These are phyloP conservation scores for Dryas integrifolia DNA, from an alignment of 331 rosid genomes.

Conservation along the genomic window DNA sequence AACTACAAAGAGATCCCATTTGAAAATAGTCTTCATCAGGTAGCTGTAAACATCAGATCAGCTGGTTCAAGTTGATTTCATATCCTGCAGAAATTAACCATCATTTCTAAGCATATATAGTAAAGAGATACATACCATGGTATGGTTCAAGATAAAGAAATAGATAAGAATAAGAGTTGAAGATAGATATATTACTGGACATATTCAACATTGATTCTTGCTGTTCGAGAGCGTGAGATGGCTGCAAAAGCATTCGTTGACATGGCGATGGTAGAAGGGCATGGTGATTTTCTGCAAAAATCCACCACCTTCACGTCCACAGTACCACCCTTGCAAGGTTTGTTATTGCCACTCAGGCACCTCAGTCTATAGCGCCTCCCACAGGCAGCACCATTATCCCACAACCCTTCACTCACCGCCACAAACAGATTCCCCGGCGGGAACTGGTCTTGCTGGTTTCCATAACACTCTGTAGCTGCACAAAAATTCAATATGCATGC, in stretches of 20 bases:
- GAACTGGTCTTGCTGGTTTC: conserved; percentile 42
- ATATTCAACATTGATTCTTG: conserved; percentile 58
- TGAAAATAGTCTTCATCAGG: too few species aligned
- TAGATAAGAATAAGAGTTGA: neutral
- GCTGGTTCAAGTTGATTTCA: too few species aligned
- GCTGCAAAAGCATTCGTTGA: conserved; percentile 52
- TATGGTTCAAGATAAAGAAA: neutral
- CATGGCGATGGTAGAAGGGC: conserved; percentile 50
- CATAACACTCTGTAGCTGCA: conserved; percentile 58
- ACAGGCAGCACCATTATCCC: conserved; percentile 85
- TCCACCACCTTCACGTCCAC: conserved; percentile 62
- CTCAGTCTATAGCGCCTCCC: conserved; percentile 62
- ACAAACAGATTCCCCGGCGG: conserved; percentile 55
- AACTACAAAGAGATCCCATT: too few species aligned
- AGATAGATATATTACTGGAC: conserved; percentile 32
- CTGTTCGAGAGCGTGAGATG: conserved; percentile 41
- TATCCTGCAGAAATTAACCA: too few species aligned
- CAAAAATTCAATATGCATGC: neutral
- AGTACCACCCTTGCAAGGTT: conserved; percentile 54
- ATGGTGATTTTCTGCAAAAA: conserved; percentile 40
- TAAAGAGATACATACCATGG: too few species aligned
- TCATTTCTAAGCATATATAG: neutral
- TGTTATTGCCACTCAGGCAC: conserved; percentile 57
- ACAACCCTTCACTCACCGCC: conserved; percentile 61
- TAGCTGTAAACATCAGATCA: too few species aligned